Base-by-base conservation (phyloP, 1,284 basidiomycete genomes). In the Ceraceosorus guamensis region DNA sequence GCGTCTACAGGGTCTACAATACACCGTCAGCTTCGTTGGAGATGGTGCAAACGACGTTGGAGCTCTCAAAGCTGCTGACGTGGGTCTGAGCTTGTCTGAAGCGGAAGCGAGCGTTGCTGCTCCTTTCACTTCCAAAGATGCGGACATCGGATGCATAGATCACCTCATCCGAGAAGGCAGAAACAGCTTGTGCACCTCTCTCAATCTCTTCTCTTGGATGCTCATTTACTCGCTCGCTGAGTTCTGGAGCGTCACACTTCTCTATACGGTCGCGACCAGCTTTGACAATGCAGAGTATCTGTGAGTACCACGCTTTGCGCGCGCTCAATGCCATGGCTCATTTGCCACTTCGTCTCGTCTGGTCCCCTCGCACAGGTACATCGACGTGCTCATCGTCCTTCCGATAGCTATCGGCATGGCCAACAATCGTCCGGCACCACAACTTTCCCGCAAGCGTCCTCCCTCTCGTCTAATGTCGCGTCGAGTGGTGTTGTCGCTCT, bases 1-100 rank as follows among this genome's bases (percentile, higher is more conserved):
- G 37, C 43, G 55, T 11, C 52, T 69, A 32, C 67, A 69, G 35
- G 49, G 34, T 3, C 51, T 64, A 0, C 65, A 56, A 6, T 65
- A 62, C 47, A 54, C 60, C 0, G 60, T 63, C 5, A 57, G 56
- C 18, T 59, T 66, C 43, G 55, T 53, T 1, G 67, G 67, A 8
- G 67, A 69, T 46, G 67, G 67, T 1, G 60, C 65, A 8, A 69
- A 69, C 53, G 67, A 69, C 41, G 59, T 56, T 37, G 66, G 63
- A 6, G 67, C 65, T 4, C 56, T 69, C 24, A 62, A 63, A 30
- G 60, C 59, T 2, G 67, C 67, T 10, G 66, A 69, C 48, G 63
- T 67, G 1, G 66, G 66, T n/a, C 46, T 68, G 8, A 56, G 53
- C 0, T 59, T 68, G 3, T 56, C 53, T 4, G 66, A 69, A 51